Conservation (phyloP, 805 yeast species). For the Kuraishia capsulata region DNA sequence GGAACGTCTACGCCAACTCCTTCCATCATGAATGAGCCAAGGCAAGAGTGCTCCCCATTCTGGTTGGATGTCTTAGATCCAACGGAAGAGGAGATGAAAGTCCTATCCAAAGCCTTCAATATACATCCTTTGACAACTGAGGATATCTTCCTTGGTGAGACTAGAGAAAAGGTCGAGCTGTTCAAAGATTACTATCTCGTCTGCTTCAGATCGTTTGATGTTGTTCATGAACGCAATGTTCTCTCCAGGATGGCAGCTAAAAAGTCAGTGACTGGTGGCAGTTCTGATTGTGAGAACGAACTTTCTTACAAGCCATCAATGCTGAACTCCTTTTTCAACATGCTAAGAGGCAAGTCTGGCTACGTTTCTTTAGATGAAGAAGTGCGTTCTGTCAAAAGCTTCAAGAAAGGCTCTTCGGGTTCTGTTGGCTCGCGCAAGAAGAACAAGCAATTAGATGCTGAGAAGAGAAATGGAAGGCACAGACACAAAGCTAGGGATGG, state of each 20-base stretch:
- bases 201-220: constrained; percentile 79
- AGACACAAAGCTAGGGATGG: constrained; percentile 22
- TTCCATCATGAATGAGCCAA: constrained; percentile 12
- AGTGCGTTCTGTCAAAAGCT: neutral
- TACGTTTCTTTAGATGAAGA: neutral
- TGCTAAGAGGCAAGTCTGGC: neutral
- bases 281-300: neutral
- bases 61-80: constrained; percentile 94
- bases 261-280: constrained; percentile 10
- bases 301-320: neutral
- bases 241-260: constrained; percentile 23
- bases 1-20: constrained; percentile 14
- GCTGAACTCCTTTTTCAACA: neutral
- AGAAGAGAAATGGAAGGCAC: constrained; percentile 10
- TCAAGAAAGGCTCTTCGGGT: neutral
- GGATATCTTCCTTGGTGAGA: constrained; percentile 87
- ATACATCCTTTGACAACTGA: constrained; percentile 96
- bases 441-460: constrained; percentile 8
- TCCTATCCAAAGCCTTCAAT: constrained; percentile 80
- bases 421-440: neutral
- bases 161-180: constrained; percentile 90
- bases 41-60: constrained; percentile 43
- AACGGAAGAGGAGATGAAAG: constrained; percentile 95
- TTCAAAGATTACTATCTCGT: constrained; percentile 87
- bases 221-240: constrained; percentile 61